phyloP scores from a whole-genome alignment of 345 rosid species.

The Erysimum cheiranthoides region DNA sequence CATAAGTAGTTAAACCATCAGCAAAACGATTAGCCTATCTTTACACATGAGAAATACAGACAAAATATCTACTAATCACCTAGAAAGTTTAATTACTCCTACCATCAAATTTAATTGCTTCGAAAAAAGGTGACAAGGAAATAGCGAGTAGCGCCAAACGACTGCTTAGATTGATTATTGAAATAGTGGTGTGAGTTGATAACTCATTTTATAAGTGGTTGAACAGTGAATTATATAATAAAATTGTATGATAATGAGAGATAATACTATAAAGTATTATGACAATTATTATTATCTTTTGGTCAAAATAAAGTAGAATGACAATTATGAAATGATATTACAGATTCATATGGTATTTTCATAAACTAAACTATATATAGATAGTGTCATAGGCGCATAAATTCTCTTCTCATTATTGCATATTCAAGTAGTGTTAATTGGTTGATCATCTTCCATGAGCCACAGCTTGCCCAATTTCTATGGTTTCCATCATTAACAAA shows the following conservation, averaged over 20 bases:
- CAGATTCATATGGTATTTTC: not conserved
- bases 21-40: too few species aligned
- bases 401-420: constrained; percentile 43
- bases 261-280: too few species aligned
- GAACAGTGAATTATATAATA: not conserved
- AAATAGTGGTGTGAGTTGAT: constrained; percentile 21
- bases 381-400: constrained; percentile 45
- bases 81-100: not conserved
- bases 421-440: constrained; percentile 43
- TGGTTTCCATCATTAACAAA: constrained; percentile 40
- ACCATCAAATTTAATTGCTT: constrained; percentile 1
- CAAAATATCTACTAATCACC: not conserved
- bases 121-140: not conserved
- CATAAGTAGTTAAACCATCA: too few species aligned
- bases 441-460: constrained; percentile 63
- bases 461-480: constrained; percentile 48
- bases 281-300: not conserved
- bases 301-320: not conserved
- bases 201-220: not conserved
- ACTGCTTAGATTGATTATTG: not conserved
- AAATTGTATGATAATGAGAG: not conserved
- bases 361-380: constrained; percentile 18
- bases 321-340: not conserved
- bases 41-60: too few species aligned
- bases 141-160: constrained; percentile 8